Evolutionary conservation across 305 asterid genomes (phyloP).

Genomic region (Petunia hybrid): DNA sequence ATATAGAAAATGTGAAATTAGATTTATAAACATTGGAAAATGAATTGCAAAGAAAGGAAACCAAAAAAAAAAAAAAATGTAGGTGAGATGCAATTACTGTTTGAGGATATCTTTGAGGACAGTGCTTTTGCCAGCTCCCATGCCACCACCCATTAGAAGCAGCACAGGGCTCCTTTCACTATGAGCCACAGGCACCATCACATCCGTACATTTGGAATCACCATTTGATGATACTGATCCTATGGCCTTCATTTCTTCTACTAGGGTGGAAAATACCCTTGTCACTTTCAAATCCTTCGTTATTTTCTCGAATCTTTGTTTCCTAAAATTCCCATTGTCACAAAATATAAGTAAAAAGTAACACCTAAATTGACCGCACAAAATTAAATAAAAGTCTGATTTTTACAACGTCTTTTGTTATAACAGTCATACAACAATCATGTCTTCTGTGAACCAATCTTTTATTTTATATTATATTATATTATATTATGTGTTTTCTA

Average conservation of each 20-base stretch:
- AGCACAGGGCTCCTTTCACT: constrained; percentile 84
- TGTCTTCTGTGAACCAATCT: too few relatives aligned
- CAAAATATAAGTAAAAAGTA: too few relatives aligned
- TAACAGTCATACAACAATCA: too few relatives aligned
- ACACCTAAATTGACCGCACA: neutral
- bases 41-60: neutral
- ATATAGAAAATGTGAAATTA: too few relatives aligned
- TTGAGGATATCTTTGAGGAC: constrained; percentile 90
- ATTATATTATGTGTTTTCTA: too few relatives aligned
- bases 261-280: constrained; percentile 73
- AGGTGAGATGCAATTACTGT: constrained; percentile 54
- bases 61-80: neutral
- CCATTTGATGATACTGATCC: constrained; percentile 44
- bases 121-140: constrained; percentile 99
- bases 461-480: too few relatives aligned
- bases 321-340: constrained; percentile 47
- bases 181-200: constrained; percentile 84
- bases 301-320: constrained; percentile 84
- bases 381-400: neutral
- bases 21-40: too few relatives aligned
- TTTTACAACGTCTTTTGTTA: neutral
- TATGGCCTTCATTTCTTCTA: constrained; percentile 88
- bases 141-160: constrained; percentile 98
- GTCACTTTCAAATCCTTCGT: constrained; percentile 76
- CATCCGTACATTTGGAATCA: constrained; percentile 59